Base-by-base conservation (phyloP, 495 filamentous ascomycete genomes). In the Neurospora discreta region DNA sequence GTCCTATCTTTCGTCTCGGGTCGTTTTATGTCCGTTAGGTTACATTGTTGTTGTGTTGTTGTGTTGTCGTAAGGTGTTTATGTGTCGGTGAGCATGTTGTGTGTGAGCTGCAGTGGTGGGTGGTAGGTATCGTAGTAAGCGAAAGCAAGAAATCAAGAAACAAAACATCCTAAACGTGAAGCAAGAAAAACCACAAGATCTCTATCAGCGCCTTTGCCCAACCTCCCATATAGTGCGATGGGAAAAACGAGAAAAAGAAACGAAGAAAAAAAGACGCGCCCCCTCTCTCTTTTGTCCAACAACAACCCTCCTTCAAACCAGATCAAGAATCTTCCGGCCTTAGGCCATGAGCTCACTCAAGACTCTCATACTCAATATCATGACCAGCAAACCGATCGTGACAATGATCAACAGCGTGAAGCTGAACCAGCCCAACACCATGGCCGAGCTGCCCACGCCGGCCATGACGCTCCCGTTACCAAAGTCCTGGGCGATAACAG, bases 371-470 rank as follows among this genome's bases (percentile, higher is more conserved):
- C 93, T 97, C 78, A 97, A 82, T 73, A 97, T 96, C 95, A 98
- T 98, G 74, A 98, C 91, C 43, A 98, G 84, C 80, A 98, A 80
- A 33, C 95, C 95, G 78, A 98, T 96, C 20, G 95, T 97, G 39
- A 97, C 93, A 41, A 98, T 89, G 70, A 98, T 95, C 73, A 98
- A 84, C 72, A 98, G 77, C 40, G 91, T 92, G 77, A 98, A 98
- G 16, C 93, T 92, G 80, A 98, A 98, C 95, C 95, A 98, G 36
- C 95, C 95, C 76, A 98, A 85, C 39, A 98, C 91, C 93, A 98
- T 98, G 11, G 95, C 95, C 4, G 90, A 92, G 6, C 92, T 92
- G 3, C 95, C 95, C 44, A 98, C 93, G 16, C 95, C 95, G 69
- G 90, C 92, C 80, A 88, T 85, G 18, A 98, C 92, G 75, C 90